These are phyloP conservation scores for Huiozyma naganishii DNA, from an alignment of 805 yeast genomes.

Conservation along the genomic window DNA sequence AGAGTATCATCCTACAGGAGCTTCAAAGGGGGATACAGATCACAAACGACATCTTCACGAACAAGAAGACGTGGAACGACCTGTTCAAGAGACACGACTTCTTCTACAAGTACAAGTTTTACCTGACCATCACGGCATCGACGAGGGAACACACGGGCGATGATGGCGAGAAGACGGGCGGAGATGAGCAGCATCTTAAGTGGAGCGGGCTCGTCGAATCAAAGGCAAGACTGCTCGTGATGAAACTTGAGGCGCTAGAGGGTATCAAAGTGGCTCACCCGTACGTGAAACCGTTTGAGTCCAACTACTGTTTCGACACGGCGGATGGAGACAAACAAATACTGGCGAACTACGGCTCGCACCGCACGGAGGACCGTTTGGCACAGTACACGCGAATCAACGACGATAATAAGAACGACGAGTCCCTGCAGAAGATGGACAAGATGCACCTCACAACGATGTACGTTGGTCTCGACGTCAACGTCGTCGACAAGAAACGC, in stretches of 20 bases:
- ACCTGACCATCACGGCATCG: conserved; percentile 69
- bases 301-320: conserved; percentile 36
- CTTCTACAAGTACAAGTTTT: conserved; percentile 76
- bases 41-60: conserved; percentile 54
- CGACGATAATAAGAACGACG: conserved; percentile 27
- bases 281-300: conserved; percentile 64
- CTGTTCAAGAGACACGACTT: conserved; percentile 72
- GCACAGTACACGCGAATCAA: conserved; percentile 27
- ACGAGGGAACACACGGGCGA: conserved; percentile 31
- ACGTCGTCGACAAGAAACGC: conserved; percentile 36
- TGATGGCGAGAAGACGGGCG: conserved; percentile 24
- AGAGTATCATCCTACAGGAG: conserved; percentile 69
- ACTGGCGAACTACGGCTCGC: conserved; percentile 53
- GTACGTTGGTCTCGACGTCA: conserved; percentile 62
- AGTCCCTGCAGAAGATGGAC: conserved; percentile 16
- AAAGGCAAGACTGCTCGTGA: conserved; percentile 69
- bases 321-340: conserved; percentile 49
- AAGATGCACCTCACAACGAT: conserved; percentile 58
- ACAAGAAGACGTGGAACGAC: conserved; percentile 62
- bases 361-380: conserved; percentile 39
- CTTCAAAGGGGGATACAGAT: conserved; percentile 64
- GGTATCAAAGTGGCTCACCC: conserved; percentile 86
- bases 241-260: conserved; percentile 65
- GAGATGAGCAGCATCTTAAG: conserved; percentile 71
- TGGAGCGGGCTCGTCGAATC: conserved; percentile 94